Conservation (phyloP, 495 filamentous ascomycete genomes). For the Penicillium flavigenum region DNA sequence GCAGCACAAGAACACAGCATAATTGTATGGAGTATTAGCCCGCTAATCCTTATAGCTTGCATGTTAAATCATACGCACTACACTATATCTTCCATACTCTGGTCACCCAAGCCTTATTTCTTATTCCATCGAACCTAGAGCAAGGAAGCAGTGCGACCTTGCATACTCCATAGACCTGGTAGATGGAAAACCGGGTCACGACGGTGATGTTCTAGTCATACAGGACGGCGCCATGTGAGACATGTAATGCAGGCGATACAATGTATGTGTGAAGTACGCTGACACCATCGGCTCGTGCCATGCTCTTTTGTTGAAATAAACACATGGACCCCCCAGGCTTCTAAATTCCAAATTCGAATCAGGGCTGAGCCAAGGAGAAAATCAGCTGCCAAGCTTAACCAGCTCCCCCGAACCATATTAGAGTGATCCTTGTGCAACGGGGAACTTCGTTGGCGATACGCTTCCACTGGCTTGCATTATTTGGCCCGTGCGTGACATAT, state of each 20-base stretch:
- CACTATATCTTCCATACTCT: not conserved
- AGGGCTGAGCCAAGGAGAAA: slow-evolving; percentile 23
- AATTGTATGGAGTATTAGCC: slow-evolving; percentile 1
- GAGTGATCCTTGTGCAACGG: slow-evolving; percentile 19
- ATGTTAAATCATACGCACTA: not conserved
- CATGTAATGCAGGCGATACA: slow-evolving; percentile 33
- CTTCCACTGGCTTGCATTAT: slow-evolving; percentile 29
- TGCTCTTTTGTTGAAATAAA: not conserved
- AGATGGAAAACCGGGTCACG: slow-evolving; percentile 20
- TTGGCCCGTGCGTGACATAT: slow-evolving; percentile 24
- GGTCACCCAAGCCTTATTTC: not conserved
- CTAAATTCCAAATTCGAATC: slow-evolving; percentile 5
- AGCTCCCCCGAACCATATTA: slow-evolving; percentile 28
- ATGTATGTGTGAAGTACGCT: slow-evolving; percentile 1
- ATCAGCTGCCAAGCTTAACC: slow-evolving; percentile 28
- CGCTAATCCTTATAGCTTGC: slow-evolving; percentile 1
- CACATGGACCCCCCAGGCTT: slow-evolving; percentile 12
- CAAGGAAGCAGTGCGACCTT: slow-evolving; percentile 18
- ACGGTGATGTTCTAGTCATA: slow-evolving; percentile 19
- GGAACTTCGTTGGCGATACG: slow-evolving; percentile 44
- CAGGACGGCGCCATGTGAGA: slow-evolving; percentile 34
- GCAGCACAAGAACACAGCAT: slow-evolving; percentile 6
- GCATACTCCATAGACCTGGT: slow-evolving; percentile 23
- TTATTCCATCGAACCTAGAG: slow-evolving; percentile 2
- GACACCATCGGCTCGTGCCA: not conserved